These are phyloP conservation scores for Cryphonectria parasitica DNA, from an alignment of 2,329 filamentous ascomycete genomes.

Conservation along the genomic window DNA sequence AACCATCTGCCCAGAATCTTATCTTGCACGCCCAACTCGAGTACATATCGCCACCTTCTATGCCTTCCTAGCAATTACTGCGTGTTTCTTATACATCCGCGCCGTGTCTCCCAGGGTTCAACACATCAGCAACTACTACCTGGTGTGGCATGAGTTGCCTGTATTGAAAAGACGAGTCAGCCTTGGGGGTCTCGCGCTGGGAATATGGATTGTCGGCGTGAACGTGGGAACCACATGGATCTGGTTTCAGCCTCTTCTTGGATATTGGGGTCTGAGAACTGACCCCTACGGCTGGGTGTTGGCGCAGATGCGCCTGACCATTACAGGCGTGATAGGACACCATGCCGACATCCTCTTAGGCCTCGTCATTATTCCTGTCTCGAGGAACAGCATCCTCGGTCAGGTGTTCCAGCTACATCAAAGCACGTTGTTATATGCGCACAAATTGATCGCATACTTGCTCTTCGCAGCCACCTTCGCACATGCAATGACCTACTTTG, in stretches of 20 bases:
- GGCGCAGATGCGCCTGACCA: slow-evolving; percentile 24
- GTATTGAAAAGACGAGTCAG: slow-evolving; percentile 18
- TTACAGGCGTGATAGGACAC: slow-evolving; percentile 29
- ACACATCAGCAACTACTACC: slow-evolving; percentile 11
- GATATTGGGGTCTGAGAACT: slow-evolving; percentile 21
- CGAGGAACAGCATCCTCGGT: slow-evolving; percentile 28
- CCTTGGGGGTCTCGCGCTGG: slow-evolving; percentile 18
- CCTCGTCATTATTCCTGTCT: slow-evolving; percentile 28
- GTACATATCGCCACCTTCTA: slow-evolving; percentile 28
- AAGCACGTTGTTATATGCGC: slow-evolving; percentile 29
- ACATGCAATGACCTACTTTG: slow-evolving; percentile 27
- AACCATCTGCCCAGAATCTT: slow-evolving; percentile 28
- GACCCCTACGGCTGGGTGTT: slow-evolving; percentile 21
- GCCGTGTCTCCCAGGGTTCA: slow-evolving; percentile 6
- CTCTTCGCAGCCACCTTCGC: slow-evolving; percentile 15
- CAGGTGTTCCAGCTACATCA: slow-evolving; percentile 27
- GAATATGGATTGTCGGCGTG: slow-evolving; percentile 24
- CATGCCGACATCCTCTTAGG: slow-evolving; percentile 30
- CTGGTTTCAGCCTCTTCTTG: slow-evolving; percentile 23
- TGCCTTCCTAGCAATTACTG: slow-evolving; percentile 21
- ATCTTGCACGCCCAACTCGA: slow-evolving; percentile 25
- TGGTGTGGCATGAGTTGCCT: slow-evolving; percentile 1
- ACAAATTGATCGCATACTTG: slow-evolving; percentile 28
- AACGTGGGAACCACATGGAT: slow-evolving; percentile 23
- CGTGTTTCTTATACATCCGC: slow-evolving; percentile 10